phyloP scores from a whole-genome alignment of 495 filamentous ascomycete species.

The Extremus antarcticus region DNA sequence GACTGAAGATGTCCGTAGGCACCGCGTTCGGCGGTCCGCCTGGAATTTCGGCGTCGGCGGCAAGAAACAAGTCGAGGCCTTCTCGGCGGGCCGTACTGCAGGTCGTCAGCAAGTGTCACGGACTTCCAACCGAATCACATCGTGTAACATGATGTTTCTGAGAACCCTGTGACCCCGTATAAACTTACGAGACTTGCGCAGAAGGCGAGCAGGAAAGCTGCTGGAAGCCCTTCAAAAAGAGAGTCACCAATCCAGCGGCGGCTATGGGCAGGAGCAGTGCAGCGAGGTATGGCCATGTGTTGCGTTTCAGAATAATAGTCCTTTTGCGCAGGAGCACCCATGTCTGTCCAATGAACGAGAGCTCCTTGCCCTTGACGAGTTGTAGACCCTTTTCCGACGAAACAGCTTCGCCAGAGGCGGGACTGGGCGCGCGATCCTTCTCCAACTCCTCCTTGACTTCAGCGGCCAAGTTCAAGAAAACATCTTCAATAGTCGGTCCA shows the following conservation, averaged over 20 bases:
- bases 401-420: constrained; percentile 4
- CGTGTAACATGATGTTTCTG: too few species aligned
- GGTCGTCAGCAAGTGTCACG: too few species aligned
- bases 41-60: constrained; percentile 40
- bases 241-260: constrained; percentile 61
- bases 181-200: neutral
- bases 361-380: constrained; percentile 55
- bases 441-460: constrained; percentile 36
- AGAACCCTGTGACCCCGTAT: too few species aligned
- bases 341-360: constrained; percentile 53
- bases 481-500: constrained; percentile 59
- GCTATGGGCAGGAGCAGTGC: constrained; percentile 65
- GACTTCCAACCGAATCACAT: too few species aligned
- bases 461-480: constrained; percentile 73
- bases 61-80: constrained; percentile 14
- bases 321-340: constrained; percentile 68
- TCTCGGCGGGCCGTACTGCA: neutral
- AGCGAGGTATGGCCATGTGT: constrained; percentile 60
- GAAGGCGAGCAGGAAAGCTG: constrained; percentile 27
- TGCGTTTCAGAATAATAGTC: constrained; percentile 61
- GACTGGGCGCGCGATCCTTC: constrained; percentile 6
- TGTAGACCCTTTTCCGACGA: constrained; percentile 27
- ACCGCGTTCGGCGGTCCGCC: constrained; percentile 50
- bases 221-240: constrained; percentile 52
- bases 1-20: constrained; percentile 26